phyloP scores from a whole-genome alignment of 2,329 filamentous ascomycete genomes.

The Nannizzia gypsea region DNA sequence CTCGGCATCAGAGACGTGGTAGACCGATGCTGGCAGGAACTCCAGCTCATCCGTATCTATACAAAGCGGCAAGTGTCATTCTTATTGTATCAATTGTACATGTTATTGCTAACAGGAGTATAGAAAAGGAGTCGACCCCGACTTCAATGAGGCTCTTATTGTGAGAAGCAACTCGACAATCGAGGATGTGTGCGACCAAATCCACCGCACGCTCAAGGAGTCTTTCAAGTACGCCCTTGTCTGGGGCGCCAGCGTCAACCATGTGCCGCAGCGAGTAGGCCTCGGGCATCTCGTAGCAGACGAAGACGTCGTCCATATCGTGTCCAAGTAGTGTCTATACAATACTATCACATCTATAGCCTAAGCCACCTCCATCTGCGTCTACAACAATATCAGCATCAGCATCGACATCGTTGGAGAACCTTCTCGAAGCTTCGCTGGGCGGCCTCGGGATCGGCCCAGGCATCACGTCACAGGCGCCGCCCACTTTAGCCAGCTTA shows the following conservation, averaged over 20 bases:
- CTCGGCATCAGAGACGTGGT: slow-evolving; percentile 88
- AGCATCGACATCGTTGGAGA: slow-evolving; percentile 14
- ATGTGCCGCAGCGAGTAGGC: slow-evolving; percentile 87
- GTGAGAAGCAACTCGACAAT: slow-evolving; percentile 79
- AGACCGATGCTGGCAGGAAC: slow-evolving; percentile 87
- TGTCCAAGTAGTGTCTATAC: slow-evolving; percentile 33
- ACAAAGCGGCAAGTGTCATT: slow-evolving; percentile 55
- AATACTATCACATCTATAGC: neutral
- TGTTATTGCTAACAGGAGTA: neutral
- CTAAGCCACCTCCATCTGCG: no score
- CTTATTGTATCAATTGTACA: no score
- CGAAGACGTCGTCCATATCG: slow-evolving; percentile 57
- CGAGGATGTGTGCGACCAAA: slow-evolving; percentile 92
- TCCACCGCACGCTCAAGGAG: slow-evolving; percentile 90
- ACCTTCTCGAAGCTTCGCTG: slow-evolving; percentile 30
- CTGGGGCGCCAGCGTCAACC: slow-evolving; percentile 91
- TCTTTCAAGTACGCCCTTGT: slow-evolving; percentile 98
- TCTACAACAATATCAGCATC: no score
- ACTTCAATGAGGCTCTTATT: slow-evolving; percentile 85
- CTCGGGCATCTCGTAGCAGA: slow-evolving; percentile 64
- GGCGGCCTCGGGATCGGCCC: neutral
- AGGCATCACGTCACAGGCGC: slow-evolving; percentile 4
- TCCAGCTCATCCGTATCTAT: slow-evolving; percentile 82
- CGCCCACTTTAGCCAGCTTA: neutral
- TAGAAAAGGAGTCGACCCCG: slow-evolving; percentile 77